These are phyloP conservation scores for Panellus pusillus DNA, from an alignment of 768 basidiomycete species.

Conservation along the genomic window DNA sequence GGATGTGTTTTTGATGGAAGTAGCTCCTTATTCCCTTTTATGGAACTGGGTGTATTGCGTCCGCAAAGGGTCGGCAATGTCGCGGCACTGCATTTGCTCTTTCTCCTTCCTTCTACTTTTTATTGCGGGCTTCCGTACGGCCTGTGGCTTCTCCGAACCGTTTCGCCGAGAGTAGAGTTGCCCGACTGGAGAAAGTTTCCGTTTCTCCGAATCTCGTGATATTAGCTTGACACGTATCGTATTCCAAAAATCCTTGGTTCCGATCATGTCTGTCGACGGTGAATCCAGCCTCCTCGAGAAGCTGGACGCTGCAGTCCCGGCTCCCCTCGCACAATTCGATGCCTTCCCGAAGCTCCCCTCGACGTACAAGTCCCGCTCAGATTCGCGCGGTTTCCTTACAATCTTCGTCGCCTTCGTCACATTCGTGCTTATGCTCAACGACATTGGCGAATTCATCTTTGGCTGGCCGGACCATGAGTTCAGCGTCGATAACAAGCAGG, in stretches of 20 bases:
- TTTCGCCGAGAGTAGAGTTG: not conserved
- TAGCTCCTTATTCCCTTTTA: too few species aligned
- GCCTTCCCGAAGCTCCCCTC: conserved; percentile 85
- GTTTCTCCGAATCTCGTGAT: conserved; percentile 18
- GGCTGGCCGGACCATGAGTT: conserved; percentile 93
- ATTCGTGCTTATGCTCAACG: conserved; percentile 79
- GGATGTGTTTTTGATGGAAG: too few species aligned
- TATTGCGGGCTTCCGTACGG: not conserved
- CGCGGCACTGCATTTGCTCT: too few species aligned
- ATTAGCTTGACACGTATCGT: conserved; percentile 17
- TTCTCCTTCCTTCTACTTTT: not conserved
- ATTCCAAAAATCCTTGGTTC: not conserved
- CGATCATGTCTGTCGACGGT: conserved; percentile 23
- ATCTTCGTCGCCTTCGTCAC: conserved; percentile 66
- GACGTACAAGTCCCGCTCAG: conserved; percentile 77
- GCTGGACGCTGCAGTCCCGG: conserved; percentile 64
- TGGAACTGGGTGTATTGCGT: too few species aligned
- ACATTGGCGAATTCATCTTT: conserved; percentile 88
- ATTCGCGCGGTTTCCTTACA: conserved; percentile 80
- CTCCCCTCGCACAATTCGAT: conserved; percentile 73
- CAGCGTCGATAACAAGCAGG: conserved; percentile 68
- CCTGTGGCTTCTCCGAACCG: not conserved
- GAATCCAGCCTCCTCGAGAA: conserved; percentile 52
- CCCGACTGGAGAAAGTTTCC: not conserved
- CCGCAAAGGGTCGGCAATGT: too few species aligned